Base-by-base conservation (phyloP, 2,329 filamentous ascomycete genomes). In the Fusarium globosum region DNA sequence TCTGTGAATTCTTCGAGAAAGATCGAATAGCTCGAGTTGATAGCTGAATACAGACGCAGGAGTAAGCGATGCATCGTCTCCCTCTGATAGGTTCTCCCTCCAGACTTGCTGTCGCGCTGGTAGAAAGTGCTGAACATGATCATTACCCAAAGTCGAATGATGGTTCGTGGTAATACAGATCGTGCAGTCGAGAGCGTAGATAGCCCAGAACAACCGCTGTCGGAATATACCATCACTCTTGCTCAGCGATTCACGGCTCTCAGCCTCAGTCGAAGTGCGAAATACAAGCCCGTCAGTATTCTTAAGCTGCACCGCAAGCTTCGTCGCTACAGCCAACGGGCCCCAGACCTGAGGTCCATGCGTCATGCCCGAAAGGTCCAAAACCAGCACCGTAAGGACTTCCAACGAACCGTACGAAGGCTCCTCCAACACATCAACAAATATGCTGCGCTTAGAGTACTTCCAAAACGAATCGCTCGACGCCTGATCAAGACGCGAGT, bases 391-490 rank as follows among this genome's bases (percentile, higher is more conserved):
- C 0, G 59, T 36, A 2, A 61, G 41, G 2, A 42, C 49, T 18
- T 61, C 59, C 1, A 61, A 4, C 6, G 59, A 61, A 1, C 49
- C 43, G 0, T 61, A 61, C 3, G 59, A 61, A 0, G 59, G 59
- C 9, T 61, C 59, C n/a, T 57, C 49, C 3, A 61, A 16, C 4
- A 61, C 49, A 15, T 61, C 49, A 14, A 57, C 49, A 4, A 61
- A 61, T 11, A 61, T 61, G 0, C 49, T 28, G 12, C 59, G 49
- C 23, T 61, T 61, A 14, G 49, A 57, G 4, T 61, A 61, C 5
- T 61, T 61, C 49, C 59, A 61, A 14, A 57, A 61, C 4, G 59
- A 61, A 14, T 61, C 59, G 15, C 59, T 61, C 4, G 59, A 61
- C 15, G 41, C 14, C 3, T 61, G 59, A 4, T 61, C 49, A 14